Evolutionary conservation across 805 yeast genomes (phyloP).

Genomic region (Candida berthetii): DNA sequence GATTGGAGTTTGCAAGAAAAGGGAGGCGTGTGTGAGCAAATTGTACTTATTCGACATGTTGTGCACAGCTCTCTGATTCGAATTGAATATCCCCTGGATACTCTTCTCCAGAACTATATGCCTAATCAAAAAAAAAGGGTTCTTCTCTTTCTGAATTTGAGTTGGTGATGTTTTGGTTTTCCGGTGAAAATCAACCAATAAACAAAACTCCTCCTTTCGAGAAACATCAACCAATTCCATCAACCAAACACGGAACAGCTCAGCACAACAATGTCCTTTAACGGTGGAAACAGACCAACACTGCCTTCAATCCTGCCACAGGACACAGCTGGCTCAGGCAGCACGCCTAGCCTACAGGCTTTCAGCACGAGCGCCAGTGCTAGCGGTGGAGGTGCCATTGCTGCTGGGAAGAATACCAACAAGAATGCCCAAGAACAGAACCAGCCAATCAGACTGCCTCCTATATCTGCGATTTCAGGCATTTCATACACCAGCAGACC

Average conservation of each 20-base stretch:
- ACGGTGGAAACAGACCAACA: neutral
- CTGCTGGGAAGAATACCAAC: no score
- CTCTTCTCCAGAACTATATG: no score
- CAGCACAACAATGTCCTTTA: neutral
- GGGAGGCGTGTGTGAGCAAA: neutral
- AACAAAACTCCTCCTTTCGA: neutral
- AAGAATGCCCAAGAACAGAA: neutral
- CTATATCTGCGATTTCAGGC: conserved; percentile 22
- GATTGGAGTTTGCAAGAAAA: neutral
- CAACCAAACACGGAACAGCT: neutral
- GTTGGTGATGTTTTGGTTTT: no score
- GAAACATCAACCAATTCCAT: neutral
- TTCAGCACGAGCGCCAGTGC: neutral
- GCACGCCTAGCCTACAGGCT: neutral
- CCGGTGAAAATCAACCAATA: neutral
- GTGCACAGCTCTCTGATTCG: no score
- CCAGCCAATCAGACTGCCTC: conserved; percentile 28
- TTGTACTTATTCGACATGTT: neutral
- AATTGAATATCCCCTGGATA: no score
- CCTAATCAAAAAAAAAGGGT: no score
- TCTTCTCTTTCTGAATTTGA: no score
- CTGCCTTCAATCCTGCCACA: neutral
- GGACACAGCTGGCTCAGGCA: neutral
- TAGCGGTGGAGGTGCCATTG: neutral
- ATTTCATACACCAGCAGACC: neutral